Conservation (phyloP, 495 filamentous ascomycete species). For the Penicillium soppii region DNA sequence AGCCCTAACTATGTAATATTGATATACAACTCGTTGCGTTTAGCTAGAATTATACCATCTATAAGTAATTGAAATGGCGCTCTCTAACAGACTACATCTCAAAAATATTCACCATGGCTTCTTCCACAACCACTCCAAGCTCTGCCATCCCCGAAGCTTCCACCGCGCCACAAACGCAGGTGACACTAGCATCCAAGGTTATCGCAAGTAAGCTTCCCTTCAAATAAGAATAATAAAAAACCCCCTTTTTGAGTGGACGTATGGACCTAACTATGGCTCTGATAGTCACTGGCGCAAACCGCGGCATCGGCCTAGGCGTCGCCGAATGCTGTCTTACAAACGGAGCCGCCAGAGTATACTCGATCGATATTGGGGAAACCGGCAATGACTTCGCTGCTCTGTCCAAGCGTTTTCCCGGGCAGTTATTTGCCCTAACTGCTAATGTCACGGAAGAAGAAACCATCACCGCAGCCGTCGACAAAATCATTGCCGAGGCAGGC, state of each 20-base stretch:
- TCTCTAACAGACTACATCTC: no score
- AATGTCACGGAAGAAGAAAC: constrained; percentile 38
- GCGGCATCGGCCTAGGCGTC: constrained; percentile 38
- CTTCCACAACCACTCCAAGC: no score
- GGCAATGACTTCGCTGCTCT: constrained; percentile 37
- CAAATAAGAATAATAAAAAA: no score
- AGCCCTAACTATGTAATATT: no score
- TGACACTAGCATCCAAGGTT: constrained; percentile 15
- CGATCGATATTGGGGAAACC: constrained; percentile 40
- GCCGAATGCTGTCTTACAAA: constrained; percentile 42
- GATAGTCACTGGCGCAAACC: constrained; percentile 41
- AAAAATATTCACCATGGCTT: no score
- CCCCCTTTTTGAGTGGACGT: no score
- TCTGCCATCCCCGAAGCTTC: no score
- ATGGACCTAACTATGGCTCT: no score
- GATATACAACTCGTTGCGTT: no score
- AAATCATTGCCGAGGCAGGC: constrained; percentile 32
- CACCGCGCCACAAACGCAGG: constrained; percentile 18
- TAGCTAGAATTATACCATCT: no score
- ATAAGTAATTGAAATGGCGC: no score
- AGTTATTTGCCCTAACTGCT: constrained; percentile 32
- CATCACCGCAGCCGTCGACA: constrained; percentile 36
- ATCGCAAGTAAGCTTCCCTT: constrained; percentile 15
- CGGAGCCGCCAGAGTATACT: constrained; percentile 37
- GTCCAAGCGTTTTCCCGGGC: constrained; percentile 25